A percentile compares a stretch with the other conserved stretches of the same genome.
These are phyloP conservation scores for Pichiaceae sp. DNA, from an alignment of 1,139 yeast species.

Conservation along the genomic window DNA sequence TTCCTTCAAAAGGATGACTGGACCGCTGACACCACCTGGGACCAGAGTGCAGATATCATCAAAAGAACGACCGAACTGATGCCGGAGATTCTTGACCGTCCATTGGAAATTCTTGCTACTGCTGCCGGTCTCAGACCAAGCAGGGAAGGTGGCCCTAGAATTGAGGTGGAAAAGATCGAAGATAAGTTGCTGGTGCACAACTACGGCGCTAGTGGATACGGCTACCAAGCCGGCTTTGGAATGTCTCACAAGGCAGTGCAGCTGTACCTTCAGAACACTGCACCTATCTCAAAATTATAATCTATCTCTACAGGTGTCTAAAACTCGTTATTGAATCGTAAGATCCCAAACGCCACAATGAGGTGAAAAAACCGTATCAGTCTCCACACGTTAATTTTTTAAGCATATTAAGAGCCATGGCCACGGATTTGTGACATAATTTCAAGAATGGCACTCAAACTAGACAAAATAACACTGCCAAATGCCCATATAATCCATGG, in stretches of 20 bases:
- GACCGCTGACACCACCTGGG: conserved; percentile 42
- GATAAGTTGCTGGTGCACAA: conserved; percentile 42
- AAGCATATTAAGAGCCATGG: too few relatives aligned
- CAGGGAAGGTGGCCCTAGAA: conserved; percentile 56
- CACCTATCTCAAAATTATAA: too few relatives aligned
- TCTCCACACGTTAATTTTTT: too few relatives aligned
- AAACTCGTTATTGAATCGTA: too few relatives aligned
- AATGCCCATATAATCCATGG: conserved; percentile 6
- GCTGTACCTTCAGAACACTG: conserved; percentile 16
- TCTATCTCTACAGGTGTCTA: too few relatives aligned
- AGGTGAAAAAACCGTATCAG: too few relatives aligned
- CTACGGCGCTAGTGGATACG: conserved; percentile 69
- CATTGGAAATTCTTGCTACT: conserved; percentile 42
- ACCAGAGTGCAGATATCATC: conserved; percentile 48
- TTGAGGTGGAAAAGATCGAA: conserved; percentile 38
- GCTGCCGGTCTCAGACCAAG: conserved; percentile 62
- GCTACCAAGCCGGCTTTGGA: conserved; percentile 62
- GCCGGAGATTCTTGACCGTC: conserved; percentile 38
- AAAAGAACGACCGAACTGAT: conserved; percentile 40
- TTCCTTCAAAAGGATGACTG: conserved; percentile 47
- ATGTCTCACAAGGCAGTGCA: conserved; percentile 40
- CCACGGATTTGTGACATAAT: too few relatives aligned
- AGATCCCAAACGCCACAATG: too few relatives aligned
- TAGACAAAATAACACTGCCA: background rate
- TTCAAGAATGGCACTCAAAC: background rate